Evolutionary conservation across 2,329 filamentous ascomycete genomes (phyloP), one percentile per base, ranked within the genome.

Genomic region (Penicillium sp.): DNA sequence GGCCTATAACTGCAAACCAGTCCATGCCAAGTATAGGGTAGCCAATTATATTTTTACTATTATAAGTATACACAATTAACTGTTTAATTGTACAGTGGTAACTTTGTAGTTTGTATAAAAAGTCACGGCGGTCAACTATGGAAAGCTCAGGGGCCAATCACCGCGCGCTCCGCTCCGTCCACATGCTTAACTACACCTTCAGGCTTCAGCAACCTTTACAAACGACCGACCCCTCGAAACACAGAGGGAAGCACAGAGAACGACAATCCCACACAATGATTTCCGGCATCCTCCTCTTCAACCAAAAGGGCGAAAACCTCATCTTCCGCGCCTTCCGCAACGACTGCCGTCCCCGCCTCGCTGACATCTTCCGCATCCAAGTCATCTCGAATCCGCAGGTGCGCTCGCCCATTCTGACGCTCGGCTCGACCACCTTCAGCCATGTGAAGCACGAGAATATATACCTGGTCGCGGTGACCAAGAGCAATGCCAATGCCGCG

Each of bases 391-490:
- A 99, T 74, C 88, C 94, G 53, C 91, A 97, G 74, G 94, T 99
- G 59, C 91, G 95, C 64, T 97, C 94, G 64, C 94, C 94, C 59
- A 97, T 99, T 76, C 82, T 99, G 66, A 99, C 94, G 4, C 85
- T 99, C 57, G 94, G 95, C 62, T 96, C 91, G 73, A 99, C 94
- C 56, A 99, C 95, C 47, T 99, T 99, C 76, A 96, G 91, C 80
- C 94, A 99, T 86, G 93, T 99, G 77, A 97, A 96, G 75, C 93
- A 97, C 77, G 94, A 99, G 73, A 99, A 99, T 74, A 97, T 99
- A 71, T 99, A 97, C 75, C 77, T 99, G 65, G 93, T 97, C 55
- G 94, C 93, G 18, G 90, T 99, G 66, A 97, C 92, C 58, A 99
- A 97, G 80, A 97, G 92, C 79, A 99, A 99, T 77, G 94, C 92